A percentile compares a stretch with the other conserved stretches of the same genome.
phyloP scores from a whole-genome alignment of 495 filamentous ascomycete species.

The Penicillium desertorum region DNA sequence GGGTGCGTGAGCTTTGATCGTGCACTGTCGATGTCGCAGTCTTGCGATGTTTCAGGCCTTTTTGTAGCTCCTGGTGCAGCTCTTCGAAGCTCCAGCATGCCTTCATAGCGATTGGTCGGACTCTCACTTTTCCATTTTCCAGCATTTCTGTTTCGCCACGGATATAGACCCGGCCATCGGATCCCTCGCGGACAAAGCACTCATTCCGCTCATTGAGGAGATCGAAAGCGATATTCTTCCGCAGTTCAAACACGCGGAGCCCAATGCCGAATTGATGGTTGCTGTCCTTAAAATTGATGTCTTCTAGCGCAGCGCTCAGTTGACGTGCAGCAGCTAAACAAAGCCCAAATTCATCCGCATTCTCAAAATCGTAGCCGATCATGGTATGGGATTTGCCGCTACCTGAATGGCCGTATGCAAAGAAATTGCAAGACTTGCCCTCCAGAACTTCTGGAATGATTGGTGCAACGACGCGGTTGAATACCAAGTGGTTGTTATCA shows the following conservation, averaged over 20 bases:
- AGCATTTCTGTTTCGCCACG: slow-evolving; percentile 30
- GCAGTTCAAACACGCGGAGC: slow-evolving; percentile 26
- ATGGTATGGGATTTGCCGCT: slow-evolving; percentile 33
- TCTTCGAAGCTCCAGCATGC: slow-evolving; percentile 31
- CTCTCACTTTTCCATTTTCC: slow-evolving; percentile 25
- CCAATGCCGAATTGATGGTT: slow-evolving; percentile 22
- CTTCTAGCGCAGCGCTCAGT: slow-evolving; percentile 8
- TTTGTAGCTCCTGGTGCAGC: slow-evolving; percentile 12
- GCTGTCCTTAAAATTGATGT: slow-evolving; percentile 8
- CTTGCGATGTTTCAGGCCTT: slow-evolving; percentile 16
- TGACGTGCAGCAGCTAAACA: slow-evolving; percentile 26
- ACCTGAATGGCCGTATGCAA: slow-evolving; percentile 33
- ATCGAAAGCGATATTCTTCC: slow-evolving; percentile 29
- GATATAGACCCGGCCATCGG: slow-evolving; percentile 21
- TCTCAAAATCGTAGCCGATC: slow-evolving; percentile 28
- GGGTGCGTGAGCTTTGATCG: slow-evolving; percentile 31
- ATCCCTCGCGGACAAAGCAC: slow-evolving; percentile 29
- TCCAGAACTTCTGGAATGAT: slow-evolving; percentile 9
- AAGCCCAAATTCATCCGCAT: slow-evolving; percentile 20
- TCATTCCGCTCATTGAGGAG: slow-evolving; percentile 21
- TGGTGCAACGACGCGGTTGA: slow-evolving; percentile 10
- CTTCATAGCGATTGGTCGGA: slow-evolving; percentile 23
- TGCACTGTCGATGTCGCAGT: slow-evolving; percentile 28
- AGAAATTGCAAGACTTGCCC: slow-evolving; percentile 21
- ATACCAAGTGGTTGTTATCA: slow-evolving; percentile 12